Percentiles rank a stretch among this genome's conserved stretches.
Conservation (phyloP, 805 yeast genomes). For the Wickerhamomyces subpelliculosus region DNA sequence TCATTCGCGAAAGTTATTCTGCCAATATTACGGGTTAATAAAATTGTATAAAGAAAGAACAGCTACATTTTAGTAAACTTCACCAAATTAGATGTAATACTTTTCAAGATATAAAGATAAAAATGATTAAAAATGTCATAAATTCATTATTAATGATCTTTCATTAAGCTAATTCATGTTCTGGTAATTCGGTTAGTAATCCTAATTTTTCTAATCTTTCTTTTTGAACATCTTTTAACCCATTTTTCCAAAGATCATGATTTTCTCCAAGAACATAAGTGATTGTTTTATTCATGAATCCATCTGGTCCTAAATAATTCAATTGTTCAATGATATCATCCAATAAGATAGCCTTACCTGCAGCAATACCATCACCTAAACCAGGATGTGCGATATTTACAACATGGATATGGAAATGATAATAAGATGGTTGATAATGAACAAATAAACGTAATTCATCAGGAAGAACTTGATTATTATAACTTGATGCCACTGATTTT, state of each 20-base stretch:
- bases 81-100: too few species aligned
- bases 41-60: too few species aligned
- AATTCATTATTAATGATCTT: not conserved
- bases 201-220: not conserved
- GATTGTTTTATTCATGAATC: slow-evolving; percentile 51
- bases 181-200: not conserved
- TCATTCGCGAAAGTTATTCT: too few species aligned
- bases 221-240: not conserved
- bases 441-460: slow-evolving; percentile 71
- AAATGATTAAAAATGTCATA: not conserved
- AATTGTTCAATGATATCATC: slow-evolving; percentile 79
- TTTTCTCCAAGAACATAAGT: slow-evolving; percentile 68
- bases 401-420: slow-evolving; percentile 90
- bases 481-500: slow-evolving; percentile 39
- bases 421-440: slow-evolving; percentile 94
- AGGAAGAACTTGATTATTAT: slow-evolving; percentile 32
- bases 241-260: slow-evolving; percentile 59
- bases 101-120: too few species aligned
- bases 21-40: too few species aligned
- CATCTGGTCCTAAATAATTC: slow-evolving; percentile 43
- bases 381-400: slow-evolving; percentile 70
- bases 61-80: too few species aligned
- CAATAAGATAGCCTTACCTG: slow-evolving; percentile 76
- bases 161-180: not conserved
- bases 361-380: slow-evolving; percentile 55